Base-by-base conservation (phyloP, 495 filamentous ascomycete species). In the Aspergillus indologenus region DNA sequence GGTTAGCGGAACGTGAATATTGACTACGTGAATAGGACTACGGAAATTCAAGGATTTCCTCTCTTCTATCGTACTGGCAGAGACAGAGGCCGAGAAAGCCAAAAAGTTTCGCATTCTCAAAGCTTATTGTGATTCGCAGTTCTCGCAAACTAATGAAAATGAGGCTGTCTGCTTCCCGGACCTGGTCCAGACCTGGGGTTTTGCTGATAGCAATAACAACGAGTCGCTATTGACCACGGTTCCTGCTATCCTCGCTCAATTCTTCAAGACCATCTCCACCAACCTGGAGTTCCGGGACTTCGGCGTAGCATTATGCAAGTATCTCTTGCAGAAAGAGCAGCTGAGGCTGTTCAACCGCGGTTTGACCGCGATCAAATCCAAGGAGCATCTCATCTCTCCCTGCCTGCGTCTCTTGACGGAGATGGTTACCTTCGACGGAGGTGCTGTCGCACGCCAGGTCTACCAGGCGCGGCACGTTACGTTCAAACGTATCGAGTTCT, bases 361-460 rank as follows among this genome's bases (percentile, higher is more conserved):
- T 47, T 68, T 96, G 54, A 86, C 85, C 2, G 85, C 88, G 4
- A 82, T 83, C 3, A 90, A 88, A 67, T 76, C 81, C 2, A 96
- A 93, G 65, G 88, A 92, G 40, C 88, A 89, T 73, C 75, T 96
- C 44, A 92, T 97, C 59, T 91, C 88, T 2, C 90, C 92, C 0
- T 89, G 86, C 45, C 70, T 97, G 46, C 82, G 91, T 57, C 77
- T 97, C 48, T 79, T 97, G 49, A 87, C 84, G 20, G 91, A 97
- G 72, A 78, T 90, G 5, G 81, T 87, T 15, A 83, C 79, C 26
- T 91, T 92, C 63, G 90, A 96, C 73, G 92, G 91, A 7, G 92
- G 91, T 17, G 83, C 83, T 43, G 76, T 88, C 20, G 88, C 91
- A 14, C 83, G 81, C 43, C 80, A 83, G 44, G 73, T 95, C 23